A percentile compares a stretch with the other conserved stretches of the same genome.
phyloP scores from a whole-genome alignment of 108 stramenopile species.

The Skeletonema costatum region DNA sequence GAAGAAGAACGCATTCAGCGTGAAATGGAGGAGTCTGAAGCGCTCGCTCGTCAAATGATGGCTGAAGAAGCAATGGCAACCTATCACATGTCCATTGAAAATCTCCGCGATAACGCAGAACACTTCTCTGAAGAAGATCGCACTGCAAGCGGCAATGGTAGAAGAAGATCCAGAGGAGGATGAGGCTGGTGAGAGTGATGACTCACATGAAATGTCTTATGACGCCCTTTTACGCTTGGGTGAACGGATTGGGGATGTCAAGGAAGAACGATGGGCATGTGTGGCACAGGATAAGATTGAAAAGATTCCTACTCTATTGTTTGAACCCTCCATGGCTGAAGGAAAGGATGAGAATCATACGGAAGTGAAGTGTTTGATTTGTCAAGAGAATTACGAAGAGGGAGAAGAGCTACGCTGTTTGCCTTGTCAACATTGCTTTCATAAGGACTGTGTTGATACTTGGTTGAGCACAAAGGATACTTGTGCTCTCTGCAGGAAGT shows the following conservation, averaged over 20 bases:
- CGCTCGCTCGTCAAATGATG: slow-evolving; percentile 85
- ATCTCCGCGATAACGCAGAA: slow-evolving; percentile 63
- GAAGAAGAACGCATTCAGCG: slow-evolving; percentile 59
- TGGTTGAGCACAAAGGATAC: slow-evolving; percentile 86
- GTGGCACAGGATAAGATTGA: slow-evolving; percentile 61
- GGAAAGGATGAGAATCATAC: slow-evolving; percentile 74
- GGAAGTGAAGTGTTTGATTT: slow-evolving; percentile 84
- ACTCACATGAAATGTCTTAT: slow-evolving; percentile 54
- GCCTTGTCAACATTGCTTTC: slow-evolving; percentile 89
- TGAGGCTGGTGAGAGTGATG: slow-evolving; percentile 37
- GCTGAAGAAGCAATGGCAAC: slow-evolving; percentile 90
- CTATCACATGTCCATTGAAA: slow-evolving; percentile 60
- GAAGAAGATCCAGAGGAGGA: slow-evolving; percentile 64
- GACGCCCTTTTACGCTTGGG: slow-evolving; percentile 77
- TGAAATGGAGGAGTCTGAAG: slow-evolving; percentile 81
- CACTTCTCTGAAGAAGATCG: slow-evolving; percentile 81
- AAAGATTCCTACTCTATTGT: slow-evolving; percentile 51
- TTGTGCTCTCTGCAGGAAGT: slow-evolving; percentile 90
- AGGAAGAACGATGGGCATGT: slow-evolving; percentile 81
- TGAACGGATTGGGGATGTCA: slow-evolving; percentile 86
- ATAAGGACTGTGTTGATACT: slow-evolving; percentile 86
- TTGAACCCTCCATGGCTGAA: slow-evolving; percentile 36
- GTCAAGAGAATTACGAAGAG: slow-evolving; percentile 83
- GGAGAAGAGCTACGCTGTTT: slow-evolving; percentile 70
- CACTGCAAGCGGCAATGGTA: slow-evolving; percentile 72